Evolutionary conservation across 2,329 filamentous ascomycete species (phyloP).

Genomic region (Dissoconium aciculare): DNA sequence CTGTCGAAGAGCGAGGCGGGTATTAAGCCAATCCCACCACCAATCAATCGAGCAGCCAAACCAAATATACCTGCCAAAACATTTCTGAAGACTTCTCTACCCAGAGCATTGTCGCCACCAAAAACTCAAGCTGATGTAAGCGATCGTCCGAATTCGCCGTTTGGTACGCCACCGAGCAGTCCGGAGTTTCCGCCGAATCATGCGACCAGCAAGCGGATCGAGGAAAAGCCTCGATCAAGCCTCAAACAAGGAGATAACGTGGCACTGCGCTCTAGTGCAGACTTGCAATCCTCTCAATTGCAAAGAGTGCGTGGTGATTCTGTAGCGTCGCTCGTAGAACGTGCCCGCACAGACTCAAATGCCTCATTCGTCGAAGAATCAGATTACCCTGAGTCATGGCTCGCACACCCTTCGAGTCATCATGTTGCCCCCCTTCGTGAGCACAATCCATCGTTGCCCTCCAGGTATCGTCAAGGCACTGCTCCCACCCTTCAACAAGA

Average conservation of each 20-base stretch:
- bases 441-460: slow-evolving; percentile 15
- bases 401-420: slow-evolving; percentile 11
- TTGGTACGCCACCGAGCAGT: slow-evolving; percentile 71
- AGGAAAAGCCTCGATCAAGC: no score
- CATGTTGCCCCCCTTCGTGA: slow-evolving; percentile 11
- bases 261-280: slow-evolving; percentile 15
- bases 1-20: slow-evolving; percentile 3
- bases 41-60: slow-evolving; percentile 69
- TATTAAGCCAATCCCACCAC: slow-evolving; percentile 44
- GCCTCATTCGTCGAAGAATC: slow-evolving; percentile 19
- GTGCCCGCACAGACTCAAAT: slow-evolving; percentile 15
- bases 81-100: slow-evolving; percentile 11
- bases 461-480: slow-evolving; percentile 14
- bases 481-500: no score
- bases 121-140: slow-evolving; percentile 26
- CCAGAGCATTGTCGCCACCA: slow-evolving; percentile 20
- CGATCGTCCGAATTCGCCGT: slow-evolving; percentile 53
- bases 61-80: slow-evolving; percentile 42
- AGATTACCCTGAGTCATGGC: slow-evolving; percentile 14
- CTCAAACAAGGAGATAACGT: neutral
- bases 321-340: slow-evolving; percentile 14
- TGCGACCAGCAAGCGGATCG: no score
- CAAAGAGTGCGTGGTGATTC: slow-evolving; percentile 17
- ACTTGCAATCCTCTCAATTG: slow-evolving; percentile 17
- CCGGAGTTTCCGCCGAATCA: slow-evolving; percentile 39